phyloP scores from a whole-genome alignment of 805 yeast species.

The Wickerhamiella slavikovae region DNA sequence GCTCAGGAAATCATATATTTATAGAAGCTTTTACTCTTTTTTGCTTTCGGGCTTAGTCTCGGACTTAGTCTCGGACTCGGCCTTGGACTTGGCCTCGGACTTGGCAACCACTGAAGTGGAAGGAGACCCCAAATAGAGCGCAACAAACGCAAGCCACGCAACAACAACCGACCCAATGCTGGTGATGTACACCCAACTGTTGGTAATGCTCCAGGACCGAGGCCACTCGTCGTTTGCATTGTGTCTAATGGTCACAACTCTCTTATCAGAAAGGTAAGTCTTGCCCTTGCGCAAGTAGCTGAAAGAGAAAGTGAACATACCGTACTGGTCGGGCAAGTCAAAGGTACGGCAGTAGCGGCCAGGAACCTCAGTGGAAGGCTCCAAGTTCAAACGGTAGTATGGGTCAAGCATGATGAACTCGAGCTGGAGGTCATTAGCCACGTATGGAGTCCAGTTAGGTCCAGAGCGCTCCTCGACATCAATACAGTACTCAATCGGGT shows the following conservation, averaged over 20 bases:
- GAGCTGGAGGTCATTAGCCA: conserved; percentile 46
- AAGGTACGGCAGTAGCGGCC: conserved; percentile 33
- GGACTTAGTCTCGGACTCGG: not conserved
- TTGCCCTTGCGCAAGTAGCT: conserved; percentile 65
- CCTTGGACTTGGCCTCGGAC: not conserved
- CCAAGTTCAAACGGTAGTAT: conserved; percentile 60
- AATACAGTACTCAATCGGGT: conserved; percentile 36
- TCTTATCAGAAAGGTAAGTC: conserved; percentile 41
- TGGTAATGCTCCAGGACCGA: conserved; percentile 81
- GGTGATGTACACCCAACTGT: conserved; percentile 78
- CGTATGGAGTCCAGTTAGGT: conserved; percentile 52
- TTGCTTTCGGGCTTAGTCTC: not conserved
- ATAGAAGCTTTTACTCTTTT: not conserved
- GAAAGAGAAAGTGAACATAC: conserved; percentile 72
- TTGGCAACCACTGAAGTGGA: not conserved
- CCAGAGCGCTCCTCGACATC: conserved; percentile 24
- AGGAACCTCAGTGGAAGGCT: conserved; percentile 18
- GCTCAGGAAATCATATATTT: conserved; percentile 2
- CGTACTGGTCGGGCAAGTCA: conserved; percentile 84
- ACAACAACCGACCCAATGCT: conserved; percentile 46
- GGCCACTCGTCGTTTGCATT: conserved; percentile 88
- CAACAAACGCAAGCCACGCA: conserved; percentile 64
- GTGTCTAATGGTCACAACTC: conserved; percentile 72
- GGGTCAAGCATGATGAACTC: conserved; percentile 88
- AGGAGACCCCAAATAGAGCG: conserved; percentile 28